Conservation (phyloP, 106 monocot genomes). For the Acorus gramineus region DNA sequence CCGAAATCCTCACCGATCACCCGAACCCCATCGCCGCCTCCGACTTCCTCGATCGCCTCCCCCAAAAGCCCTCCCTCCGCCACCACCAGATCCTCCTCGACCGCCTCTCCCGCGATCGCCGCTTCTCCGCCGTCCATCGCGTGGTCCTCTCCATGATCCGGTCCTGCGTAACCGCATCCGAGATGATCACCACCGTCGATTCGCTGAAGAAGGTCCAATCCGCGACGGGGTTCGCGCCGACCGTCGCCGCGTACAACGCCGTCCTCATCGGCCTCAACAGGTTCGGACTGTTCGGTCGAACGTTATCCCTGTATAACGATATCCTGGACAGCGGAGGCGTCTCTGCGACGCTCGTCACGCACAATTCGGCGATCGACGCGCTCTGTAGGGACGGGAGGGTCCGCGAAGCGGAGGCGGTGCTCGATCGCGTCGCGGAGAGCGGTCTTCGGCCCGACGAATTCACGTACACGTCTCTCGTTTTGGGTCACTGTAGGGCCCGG, state of each 20-base stretch:
- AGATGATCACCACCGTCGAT: conserved; percentile 21
- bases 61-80: conserved; percentile 19
- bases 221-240: conserved; percentile 21
- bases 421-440: conserved; percentile 28
- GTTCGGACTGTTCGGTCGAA: conserved; percentile 33
- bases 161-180: conserved; percentile 20
- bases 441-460: conserved; percentile 48
- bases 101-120: conserved; percentile 30
- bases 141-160: conserved; percentile 28
- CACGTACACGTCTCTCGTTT: conserved; percentile 71
- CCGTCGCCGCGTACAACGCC: conserved; percentile 31
- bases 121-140: conserved; percentile 27
- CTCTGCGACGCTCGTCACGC: conserved; percentile 31
- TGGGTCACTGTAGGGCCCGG: conserved; percentile 52
- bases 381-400: conserved; percentile 66
- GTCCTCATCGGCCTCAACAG: conserved; percentile 45
- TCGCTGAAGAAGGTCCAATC: conserved; percentile 18
- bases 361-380: conserved; percentile 48
- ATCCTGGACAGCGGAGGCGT: conserved; percentile 23
- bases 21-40: conserved; percentile 33
- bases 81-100: conserved; percentile 29
- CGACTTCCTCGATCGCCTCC: conserved; percentile 20
- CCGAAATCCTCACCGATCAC: background rate
- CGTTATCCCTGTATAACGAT: conserved; percentile 19
- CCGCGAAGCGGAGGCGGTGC: conserved; percentile 25